Conservation (phyloP, 129 eudicot genomes). For the Apium graveolens region DNA sequence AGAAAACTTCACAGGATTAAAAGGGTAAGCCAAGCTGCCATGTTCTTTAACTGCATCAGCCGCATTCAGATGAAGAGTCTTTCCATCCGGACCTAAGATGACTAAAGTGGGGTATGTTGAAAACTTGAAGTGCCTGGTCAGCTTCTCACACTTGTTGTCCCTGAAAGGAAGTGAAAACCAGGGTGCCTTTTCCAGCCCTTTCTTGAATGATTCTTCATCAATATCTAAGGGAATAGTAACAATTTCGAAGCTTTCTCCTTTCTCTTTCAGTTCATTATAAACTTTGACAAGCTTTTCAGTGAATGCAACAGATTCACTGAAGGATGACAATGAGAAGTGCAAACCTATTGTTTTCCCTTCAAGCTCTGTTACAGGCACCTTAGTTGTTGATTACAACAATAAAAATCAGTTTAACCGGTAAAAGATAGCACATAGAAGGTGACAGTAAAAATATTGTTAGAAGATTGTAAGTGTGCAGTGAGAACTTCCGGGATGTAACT, state of each 20-base stretch:
- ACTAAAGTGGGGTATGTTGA: slow-evolving; percentile 51
- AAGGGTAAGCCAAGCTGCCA: slow-evolving; percentile 63
- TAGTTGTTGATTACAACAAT: neutral
- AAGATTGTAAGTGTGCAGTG: neutral
- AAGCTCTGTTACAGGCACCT: slow-evolving; percentile 60
- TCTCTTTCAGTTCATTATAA: slow-evolving; percentile 48
- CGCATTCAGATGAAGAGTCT: slow-evolving; percentile 64
- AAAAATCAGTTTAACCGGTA: neutral
- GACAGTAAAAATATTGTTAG: neutral
- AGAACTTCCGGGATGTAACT: slow-evolving; percentile 7
- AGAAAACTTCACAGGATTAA: slow-evolving; percentile 61
- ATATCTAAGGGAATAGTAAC: slow-evolving; percentile 73
- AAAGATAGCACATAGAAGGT: neutral
- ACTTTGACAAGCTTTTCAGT: slow-evolving; percentile 38
- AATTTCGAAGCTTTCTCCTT: slow-evolving; percentile 54
- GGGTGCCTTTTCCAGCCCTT: slow-evolving; percentile 34
- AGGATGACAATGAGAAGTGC: slow-evolving; percentile 40
- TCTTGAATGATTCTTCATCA: slow-evolving; percentile 32
- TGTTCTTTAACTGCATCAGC: slow-evolving; percentile 67
- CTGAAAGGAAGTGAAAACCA: slow-evolving; percentile 67
- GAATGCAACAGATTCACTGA: slow-evolving; percentile 25
- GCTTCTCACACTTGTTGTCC: slow-evolving; percentile 49
- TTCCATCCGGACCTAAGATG: slow-evolving; percentile 71
- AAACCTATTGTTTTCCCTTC: slow-evolving; percentile 73
- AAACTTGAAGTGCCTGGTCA: slow-evolving; percentile 56